Evolutionary conservation across 2,329 filamentous ascomycete genomes (phyloP).

Genomic region (Epichloe coenophiala): DNA sequence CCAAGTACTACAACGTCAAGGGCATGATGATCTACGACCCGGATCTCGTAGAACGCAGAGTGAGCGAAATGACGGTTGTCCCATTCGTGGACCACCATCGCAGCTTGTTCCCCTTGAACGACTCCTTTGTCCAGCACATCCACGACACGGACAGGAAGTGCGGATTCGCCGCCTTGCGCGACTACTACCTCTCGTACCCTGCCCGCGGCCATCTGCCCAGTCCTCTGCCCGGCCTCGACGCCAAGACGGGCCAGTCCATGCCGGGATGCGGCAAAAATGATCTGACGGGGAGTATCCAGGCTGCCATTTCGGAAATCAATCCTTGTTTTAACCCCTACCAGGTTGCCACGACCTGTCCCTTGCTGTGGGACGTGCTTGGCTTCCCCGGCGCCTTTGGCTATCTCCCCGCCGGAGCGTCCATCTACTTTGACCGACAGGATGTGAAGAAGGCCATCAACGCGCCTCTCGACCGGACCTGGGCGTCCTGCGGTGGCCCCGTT

Average conservation of each 20-base stretch:
- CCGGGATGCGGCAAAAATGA: constrained; percentile 32
- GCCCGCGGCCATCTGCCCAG: constrained; percentile 32
- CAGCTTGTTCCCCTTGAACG: constrained; percentile 43
- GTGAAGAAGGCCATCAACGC: constrained; percentile 58
- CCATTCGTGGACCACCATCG: constrained; percentile 45
- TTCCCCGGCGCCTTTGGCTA: constrained; percentile 50
- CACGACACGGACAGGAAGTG: constrained; percentile 28
- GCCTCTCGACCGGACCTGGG: constrained; percentile 35
- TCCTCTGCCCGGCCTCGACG: constrained; percentile 8
- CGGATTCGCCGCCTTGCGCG: constrained; percentile 45
- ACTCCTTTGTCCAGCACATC: constrained; percentile 17
- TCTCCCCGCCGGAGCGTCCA: constrained; percentile 37
- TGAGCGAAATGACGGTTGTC: constrained; percentile 32
- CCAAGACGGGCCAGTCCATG: constrained; percentile 20
- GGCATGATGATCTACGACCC: constrained; percentile 61
- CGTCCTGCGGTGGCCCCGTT: constrained; percentile 37
- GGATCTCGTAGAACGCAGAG: constrained; percentile 36
- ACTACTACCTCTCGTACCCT: constrained; percentile 51
- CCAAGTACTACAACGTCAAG: constrained; percentile 49
- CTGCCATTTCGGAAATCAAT: constrained; percentile 46
- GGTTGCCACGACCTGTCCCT: constrained; percentile 54
- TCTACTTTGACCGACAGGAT: constrained; percentile 58
- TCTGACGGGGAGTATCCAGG: constrained; percentile 39
- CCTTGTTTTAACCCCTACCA: constrained; percentile 67
- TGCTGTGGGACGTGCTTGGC: constrained; percentile 57